Evolutionary conservation across 2,329 filamentous ascomycete species (phyloP), one percentile per base, ranked within the genome.

Genomic region (Lecanosticta acicola): DNA sequence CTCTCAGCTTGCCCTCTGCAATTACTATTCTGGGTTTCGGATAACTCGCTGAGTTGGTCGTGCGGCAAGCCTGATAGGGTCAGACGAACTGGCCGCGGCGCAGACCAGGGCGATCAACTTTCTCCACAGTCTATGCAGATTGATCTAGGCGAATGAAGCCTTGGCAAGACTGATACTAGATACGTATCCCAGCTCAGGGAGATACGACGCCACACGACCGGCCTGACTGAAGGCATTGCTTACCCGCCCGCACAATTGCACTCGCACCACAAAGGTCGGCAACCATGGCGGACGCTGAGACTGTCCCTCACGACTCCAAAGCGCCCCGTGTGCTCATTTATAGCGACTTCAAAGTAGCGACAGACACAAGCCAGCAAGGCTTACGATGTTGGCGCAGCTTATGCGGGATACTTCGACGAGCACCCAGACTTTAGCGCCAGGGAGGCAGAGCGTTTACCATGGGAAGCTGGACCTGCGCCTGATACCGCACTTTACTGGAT

Each of bases 401-500:
- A 47, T 39, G 42, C 32, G 10, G 39, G 33, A n/a, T 47, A 47
- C 34, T 47, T 47, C 39, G 32, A 42, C 39, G 24, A 47, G 1
- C 39, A 47, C 34, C 39, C 41, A 29, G 32, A 33, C 13, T 47
- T 42, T 34, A 42, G 26, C 8, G 7, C 33, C 7, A 24, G 35
- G 19, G 48, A 39, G 19, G 33, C 38, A 10, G 38, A 18, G 4
- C 32, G 29, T 2, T 37, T 41, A n/a, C 14, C 37, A 26, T 11
- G 33, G 44, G 41, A 47, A 47, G 19, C 20, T 49, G 32, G 50
- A 51, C 16, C 38, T 48, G 3, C 41, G 37, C 33, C 33, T 51
- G 18, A 40, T 51, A 14, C 49, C 49, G 42, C 41, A 2, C 32
- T 51, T 14, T 48, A 45, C 17, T 72, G 79, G 1, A 76, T 85